A percentile compares a stretch with the other conserved stretches of the same genome.
Conservation (phyloP, 768 basidiomycete species). For the Mycena floridula region DNA sequence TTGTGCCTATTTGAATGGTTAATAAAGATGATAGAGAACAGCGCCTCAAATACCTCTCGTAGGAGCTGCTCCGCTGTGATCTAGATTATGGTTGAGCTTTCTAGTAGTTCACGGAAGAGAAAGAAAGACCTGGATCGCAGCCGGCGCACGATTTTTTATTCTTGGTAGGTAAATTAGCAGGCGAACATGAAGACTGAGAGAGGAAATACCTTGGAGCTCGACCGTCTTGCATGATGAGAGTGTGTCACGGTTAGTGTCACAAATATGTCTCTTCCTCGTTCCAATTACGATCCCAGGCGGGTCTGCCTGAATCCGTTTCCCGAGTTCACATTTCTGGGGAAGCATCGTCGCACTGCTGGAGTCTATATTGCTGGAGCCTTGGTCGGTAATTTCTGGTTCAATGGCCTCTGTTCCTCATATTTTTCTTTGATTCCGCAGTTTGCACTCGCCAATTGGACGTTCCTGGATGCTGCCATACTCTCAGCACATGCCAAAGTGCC, state of each 20-base stretch:
- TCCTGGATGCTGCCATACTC: slow-evolving; percentile 88
- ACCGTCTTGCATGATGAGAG: slow-evolving; percentile 75
- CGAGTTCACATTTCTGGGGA: slow-evolving; percentile 56
- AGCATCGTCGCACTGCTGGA: slow-evolving; percentile 74
- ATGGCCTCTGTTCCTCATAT: not conserved
- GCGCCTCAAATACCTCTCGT: slow-evolving; percentile 59
- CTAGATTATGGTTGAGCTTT: slow-evolving; percentile 33
- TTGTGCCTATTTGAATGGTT: slow-evolving; percentile 61
- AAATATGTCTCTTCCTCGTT: slow-evolving; percentile 41
- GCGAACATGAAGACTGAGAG: not conserved
- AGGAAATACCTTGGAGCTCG: slow-evolving; percentile 61
- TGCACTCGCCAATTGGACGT: slow-evolving; percentile 90
- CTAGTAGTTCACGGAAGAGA: not conserved
- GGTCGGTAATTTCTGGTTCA: slow-evolving; percentile 43
- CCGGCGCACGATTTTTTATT: slow-evolving; percentile 95
- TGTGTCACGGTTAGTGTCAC: too few relatives aligned
- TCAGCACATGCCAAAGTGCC: slow-evolving; percentile 83
- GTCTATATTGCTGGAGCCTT: slow-evolving; percentile 90
- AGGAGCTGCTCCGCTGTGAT: slow-evolving; percentile 98
- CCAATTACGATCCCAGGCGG: slow-evolving; percentile 62
- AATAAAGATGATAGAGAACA: not conserved
- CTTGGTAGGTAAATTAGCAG: slow-evolving; percentile 27
- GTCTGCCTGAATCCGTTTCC: slow-evolving; percentile 83
- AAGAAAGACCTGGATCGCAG: slow-evolving; percentile 74
- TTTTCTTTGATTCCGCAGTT: slow-evolving; percentile 63